phyloP scores from a whole-genome alignment of 192 early-diverging fungal genomes.

The Entomortierella parvispora region DNA sequence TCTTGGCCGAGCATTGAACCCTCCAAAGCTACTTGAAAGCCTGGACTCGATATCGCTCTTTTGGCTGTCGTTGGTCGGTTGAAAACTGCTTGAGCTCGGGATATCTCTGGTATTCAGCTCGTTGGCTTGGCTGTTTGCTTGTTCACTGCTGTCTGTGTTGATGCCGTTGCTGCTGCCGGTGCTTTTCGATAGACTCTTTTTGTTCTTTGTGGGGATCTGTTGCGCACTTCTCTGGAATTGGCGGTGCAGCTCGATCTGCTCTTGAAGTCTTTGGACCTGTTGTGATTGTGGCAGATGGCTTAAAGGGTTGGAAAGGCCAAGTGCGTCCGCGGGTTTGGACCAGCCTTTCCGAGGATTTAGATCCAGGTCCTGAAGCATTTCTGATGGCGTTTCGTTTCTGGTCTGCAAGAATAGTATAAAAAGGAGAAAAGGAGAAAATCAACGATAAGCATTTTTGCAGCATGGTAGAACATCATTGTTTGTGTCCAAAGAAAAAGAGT shows the following conservation, averaged over 20 bases:
- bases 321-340: constrained; percentile 44
- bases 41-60: background rate
- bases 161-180: background rate
- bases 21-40: background rate
- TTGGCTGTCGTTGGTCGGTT: background rate
- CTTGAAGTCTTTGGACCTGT: constrained; percentile 32
- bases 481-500: too few relatives aligned
- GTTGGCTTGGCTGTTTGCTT: background rate
- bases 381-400: too few relatives aligned
- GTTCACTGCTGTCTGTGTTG: background rate
- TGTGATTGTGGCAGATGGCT: constrained; percentile 37
- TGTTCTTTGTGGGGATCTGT: background rate
- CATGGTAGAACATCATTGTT: background rate
- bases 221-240: constrained; percentile 22
- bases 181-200: background rate
- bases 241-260: constrained; percentile 39
- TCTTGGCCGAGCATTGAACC: background rate
- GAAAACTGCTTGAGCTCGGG: background rate
- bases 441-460: background rate
- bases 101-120: background rate
- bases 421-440: background rate
- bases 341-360: constrained; percentile 32
- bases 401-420: background rate
- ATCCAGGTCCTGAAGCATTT: constrained; percentile 35
- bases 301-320: constrained; percentile 33